Percentiles rank a stretch among this genome's conserved stretches.
Conservation (phyloP, 768 basidiomycete species). For the Sporobolomyces roseus region DNA sequence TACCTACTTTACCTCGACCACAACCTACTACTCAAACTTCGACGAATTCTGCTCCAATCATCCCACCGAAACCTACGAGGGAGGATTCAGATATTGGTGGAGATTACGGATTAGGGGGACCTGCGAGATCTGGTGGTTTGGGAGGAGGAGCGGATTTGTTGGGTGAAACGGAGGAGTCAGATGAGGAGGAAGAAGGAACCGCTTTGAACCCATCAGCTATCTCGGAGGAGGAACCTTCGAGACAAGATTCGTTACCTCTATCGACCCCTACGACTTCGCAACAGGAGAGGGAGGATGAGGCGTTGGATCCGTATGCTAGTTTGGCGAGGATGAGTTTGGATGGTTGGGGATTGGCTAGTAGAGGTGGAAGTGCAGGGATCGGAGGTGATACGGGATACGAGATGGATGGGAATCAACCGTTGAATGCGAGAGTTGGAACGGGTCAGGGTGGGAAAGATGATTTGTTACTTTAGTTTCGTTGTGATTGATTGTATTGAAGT, state of each 20-base stretch:
- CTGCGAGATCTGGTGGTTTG: neutral
- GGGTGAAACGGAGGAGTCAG: slow-evolving; percentile 26
- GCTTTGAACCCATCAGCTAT: slow-evolving; percentile 32
- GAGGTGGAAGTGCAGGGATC: neutral
- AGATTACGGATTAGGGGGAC: slow-evolving; percentile 5
- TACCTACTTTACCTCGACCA: slow-evolving; percentile 14
- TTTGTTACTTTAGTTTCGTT: slow-evolving; percentile 12
- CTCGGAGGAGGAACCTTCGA: neutral
- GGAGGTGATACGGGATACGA: neutral
- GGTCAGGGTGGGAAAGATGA: slow-evolving; percentile 16
- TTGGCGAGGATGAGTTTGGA: slow-evolving; percentile 33
- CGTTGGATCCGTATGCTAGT: slow-evolving; percentile 38
- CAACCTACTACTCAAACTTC: neutral
- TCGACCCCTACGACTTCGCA: neutral
- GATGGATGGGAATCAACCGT: slow-evolving; percentile 6
- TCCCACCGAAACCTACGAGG: slow-evolving; percentile 3
- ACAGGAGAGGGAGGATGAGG: slow-evolving; percentile 4
- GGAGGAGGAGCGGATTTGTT: slow-evolving; percentile 7
- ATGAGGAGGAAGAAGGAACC: slow-evolving; percentile 38
- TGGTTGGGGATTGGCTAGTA: slow-evolving; percentile 1
- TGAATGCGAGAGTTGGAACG: neutral
- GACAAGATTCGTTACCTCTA: neutral
- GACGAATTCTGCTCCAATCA: neutral
- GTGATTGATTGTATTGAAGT: too few species aligned
- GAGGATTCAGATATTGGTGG: slow-evolving; percentile 23